These are phyloP conservation scores for Geotrichum candidum DNA, from an alignment of 1,139 yeast genomes.

Conservation along the genomic window DNA sequence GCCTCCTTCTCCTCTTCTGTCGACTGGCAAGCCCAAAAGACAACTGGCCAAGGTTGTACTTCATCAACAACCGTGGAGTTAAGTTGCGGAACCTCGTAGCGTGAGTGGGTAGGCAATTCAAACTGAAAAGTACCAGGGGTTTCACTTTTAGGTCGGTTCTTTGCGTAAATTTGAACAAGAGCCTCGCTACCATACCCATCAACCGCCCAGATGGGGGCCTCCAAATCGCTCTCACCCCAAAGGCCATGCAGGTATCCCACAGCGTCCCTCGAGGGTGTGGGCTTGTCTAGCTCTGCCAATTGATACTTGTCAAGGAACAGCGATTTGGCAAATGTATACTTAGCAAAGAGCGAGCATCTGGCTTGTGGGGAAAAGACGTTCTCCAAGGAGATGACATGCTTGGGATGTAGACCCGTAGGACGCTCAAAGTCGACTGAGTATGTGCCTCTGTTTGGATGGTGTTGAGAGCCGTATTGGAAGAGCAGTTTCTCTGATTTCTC, in stretches of 20 bases:
- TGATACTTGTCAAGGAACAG: constrained; percentile 41
- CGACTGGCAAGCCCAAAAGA: constrained; percentile 47
- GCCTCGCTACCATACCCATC: constrained; percentile 44
- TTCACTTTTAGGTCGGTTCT: constrained; percentile 17
- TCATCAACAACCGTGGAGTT: constrained; percentile 23
- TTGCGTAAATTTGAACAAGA: constrained; percentile 35
- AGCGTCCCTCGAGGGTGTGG: constrained; percentile 30
- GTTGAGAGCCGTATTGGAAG: constrained; percentile 24
- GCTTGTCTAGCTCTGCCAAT: constrained; percentile 32
- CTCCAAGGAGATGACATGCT: constrained; percentile 23
- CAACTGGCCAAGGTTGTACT: constrained; percentile 36
- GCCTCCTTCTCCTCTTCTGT: constrained; percentile 19
- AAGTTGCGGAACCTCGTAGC: constrained; percentile 41
- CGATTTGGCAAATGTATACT: constrained; percentile 36
- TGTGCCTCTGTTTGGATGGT: constrained; percentile 27
- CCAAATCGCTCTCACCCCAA: constrained; percentile 43
- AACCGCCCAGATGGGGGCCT: constrained; percentile 46
- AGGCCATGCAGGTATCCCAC: constrained; percentile 35
- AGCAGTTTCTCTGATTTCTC: constrained; percentile 23
- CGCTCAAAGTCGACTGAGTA: constrained; percentile 28
- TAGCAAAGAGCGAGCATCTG: constrained; percentile 38
- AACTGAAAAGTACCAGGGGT: constrained; percentile 26
- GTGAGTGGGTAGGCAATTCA: constrained; percentile 44
- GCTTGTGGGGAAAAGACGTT: constrained; percentile 21
- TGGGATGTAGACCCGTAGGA: constrained; percentile 47